Evolutionary conservation across 106 monocot species (phyloP).

Genomic region (Vanilla planifolia): DNA sequence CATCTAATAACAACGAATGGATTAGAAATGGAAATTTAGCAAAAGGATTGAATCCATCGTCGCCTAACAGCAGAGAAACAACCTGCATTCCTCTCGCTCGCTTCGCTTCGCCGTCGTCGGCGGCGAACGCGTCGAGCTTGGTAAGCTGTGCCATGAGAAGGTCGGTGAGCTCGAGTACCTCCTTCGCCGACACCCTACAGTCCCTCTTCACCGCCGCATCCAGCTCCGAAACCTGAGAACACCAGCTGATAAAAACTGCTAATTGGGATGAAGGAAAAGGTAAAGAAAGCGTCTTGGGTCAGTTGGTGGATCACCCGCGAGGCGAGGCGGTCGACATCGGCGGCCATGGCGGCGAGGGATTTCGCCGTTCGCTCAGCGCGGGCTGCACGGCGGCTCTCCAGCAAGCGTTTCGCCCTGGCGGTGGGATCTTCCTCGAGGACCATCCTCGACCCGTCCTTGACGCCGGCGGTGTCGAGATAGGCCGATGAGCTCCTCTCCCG

Average conservation of each 20-base stretch:
- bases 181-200: neutral
- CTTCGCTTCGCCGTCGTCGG: neutral
- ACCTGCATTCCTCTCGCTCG: neutral
- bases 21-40: neutral
- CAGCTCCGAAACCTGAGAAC: neutral
- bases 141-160: slow-evolving; percentile 5
- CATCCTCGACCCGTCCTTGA: slow-evolving; percentile 77
- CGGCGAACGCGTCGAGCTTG: neutral
- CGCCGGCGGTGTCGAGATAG: slow-evolving; percentile 64
- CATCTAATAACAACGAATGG: neutral
- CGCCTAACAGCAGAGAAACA: neutral
- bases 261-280: neutral
- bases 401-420: slow-evolving; percentile 52
- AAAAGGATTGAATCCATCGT: neutral
- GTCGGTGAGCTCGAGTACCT: slow-evolving; percentile 1
- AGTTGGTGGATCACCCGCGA: slow-evolving; percentile 28
- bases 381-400: slow-evolving; percentile 48
- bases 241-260: neutral
- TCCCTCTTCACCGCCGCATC: neutral
- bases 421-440: slow-evolving; percentile 48
- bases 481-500: slow-evolving; percentile 59
- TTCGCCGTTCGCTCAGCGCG: slow-evolving; percentile 50
- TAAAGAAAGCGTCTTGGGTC: neutral
- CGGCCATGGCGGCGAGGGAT: slow-evolving; percentile 27
- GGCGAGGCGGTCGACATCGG: slow-evolving; percentile 58